Conservation (phyloP, 2,329 filamentous ascomycete species). For the Monosporascus sp. region DNA sequence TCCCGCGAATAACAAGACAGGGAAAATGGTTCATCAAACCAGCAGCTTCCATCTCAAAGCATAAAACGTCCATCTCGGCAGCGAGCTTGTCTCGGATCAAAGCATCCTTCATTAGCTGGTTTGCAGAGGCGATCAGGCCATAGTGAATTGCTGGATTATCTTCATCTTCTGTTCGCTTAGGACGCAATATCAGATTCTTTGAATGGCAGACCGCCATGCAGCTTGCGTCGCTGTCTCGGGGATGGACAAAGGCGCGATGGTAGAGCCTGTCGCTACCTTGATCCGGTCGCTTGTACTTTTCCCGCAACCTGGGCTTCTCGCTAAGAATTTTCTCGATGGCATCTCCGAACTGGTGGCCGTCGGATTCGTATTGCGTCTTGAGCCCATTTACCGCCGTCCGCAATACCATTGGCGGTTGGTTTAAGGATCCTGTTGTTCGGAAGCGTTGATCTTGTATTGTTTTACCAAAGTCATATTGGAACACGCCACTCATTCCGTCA, state of each 20-base stretch:
- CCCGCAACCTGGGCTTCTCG: too few relatives aligned
- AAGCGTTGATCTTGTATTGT: slow-evolving; percentile 6
- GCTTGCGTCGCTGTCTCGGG: too few relatives aligned
- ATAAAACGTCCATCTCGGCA: slow-evolving; percentile 7
- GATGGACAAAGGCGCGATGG: too few relatives aligned
- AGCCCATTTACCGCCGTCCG: slow-evolving; percentile 13
- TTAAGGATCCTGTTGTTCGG: slow-evolving; percentile 8
- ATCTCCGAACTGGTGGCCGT: slow-evolving; percentile 8
- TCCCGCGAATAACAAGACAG: slow-evolving; percentile 20
- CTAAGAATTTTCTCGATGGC: slow-evolving; percentile 3
- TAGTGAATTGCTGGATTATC: slow-evolving; percentile 16
- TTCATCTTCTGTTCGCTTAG: background rate
- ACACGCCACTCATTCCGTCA: slow-evolving; percentile 10
- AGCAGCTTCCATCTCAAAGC: slow-evolving; percentile 17
- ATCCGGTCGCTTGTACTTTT: too few relatives aligned
- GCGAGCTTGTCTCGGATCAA: slow-evolving; percentile 9
- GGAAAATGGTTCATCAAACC: slow-evolving; percentile 19
- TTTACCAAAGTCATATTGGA: slow-evolving; percentile 20
- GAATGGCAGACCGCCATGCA: slow-evolving; percentile 8
- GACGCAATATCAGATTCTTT: slow-evolving; percentile 1
- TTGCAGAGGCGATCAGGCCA: slow-evolving; percentile 20
- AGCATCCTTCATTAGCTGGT: slow-evolving; percentile 18
- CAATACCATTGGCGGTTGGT: slow-evolving; percentile 13
- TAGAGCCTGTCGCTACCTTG: too few relatives aligned
- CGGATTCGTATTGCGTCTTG: slow-evolving; percentile 4